Evolutionary conservation across 306 rosid genomes (phyloP), one percentile per base, ranked within the genome.

Genomic region (Malus asiatica): DNA sequence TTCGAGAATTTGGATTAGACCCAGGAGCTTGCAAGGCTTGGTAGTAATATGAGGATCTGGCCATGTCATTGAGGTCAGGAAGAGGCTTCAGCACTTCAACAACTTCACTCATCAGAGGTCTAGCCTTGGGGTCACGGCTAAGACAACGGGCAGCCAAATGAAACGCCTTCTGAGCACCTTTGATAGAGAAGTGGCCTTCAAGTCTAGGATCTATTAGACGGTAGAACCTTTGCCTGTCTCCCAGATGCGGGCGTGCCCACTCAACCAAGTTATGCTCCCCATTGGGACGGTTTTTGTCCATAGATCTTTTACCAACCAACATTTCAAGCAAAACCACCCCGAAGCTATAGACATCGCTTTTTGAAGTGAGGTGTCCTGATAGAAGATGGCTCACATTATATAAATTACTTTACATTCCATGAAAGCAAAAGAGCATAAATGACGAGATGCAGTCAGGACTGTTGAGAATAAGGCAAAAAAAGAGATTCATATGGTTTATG

Each of bases 281-380:
- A 0, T 0, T 4, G 0, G 86, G 82, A 29, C 75, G 76, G 4
- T 0, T 62, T 29, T 71, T 76, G 35, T 90, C 97, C 73, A 84
- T 59, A 8, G 90, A 86, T 51, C 60, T 88, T 45, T 86, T 77
- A 2, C 97, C 96, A 0, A 87, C 88, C 73, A 92, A 1, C 79
- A 92, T 58, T 70, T 92, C 97, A 3, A 92, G 86, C 0, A 92
- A 58, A 22, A 92, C 91, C n/a, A 92, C 86, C 2, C 96, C 93
- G 29, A 90, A 92, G 40, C 97, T 90, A 3, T 88, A 92, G 0
- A 92, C 93, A 71, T 90, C 91, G 29, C 95, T 92, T 76, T 87
- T 92, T 0, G 83, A 23, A 29, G 85, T 88, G 2, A 89, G 87
- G 64, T 83, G 91, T 16, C 97, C 97, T 92, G 82, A 65, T 18